phyloP scores from a whole-genome alignment of 805 yeast genomes.

The Blastobotrys robertii region DNA sequence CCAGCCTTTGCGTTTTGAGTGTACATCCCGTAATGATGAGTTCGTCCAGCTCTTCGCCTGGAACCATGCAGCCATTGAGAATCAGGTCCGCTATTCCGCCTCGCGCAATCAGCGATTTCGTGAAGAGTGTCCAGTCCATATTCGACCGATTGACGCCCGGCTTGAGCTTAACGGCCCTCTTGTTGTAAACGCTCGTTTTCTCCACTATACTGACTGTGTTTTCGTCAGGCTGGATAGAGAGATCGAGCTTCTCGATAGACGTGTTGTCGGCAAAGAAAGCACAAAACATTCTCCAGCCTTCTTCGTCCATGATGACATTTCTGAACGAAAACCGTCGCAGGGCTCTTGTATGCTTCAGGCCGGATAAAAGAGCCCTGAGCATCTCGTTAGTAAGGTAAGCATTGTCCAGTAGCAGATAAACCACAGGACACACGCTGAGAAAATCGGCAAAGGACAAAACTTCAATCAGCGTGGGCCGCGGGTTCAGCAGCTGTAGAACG shows the following conservation, averaged over 20 bases:
- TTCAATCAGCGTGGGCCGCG: slow-evolving; percentile 85
- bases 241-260: slow-evolving; percentile 18
- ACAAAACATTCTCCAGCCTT: slow-evolving; percentile 74
- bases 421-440: slow-evolving; percentile 73
- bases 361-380: slow-evolving; percentile 61
- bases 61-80: slow-evolving; percentile 64
- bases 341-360: slow-evolving; percentile 55
- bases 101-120: slow-evolving; percentile 56
- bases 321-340: slow-evolving; percentile 66
- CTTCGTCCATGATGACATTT: slow-evolving; percentile 61
- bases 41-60: slow-evolving; percentile 36
- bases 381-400: slow-evolving; percentile 65
- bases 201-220: slow-evolving; percentile 3
- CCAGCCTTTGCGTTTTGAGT: slow-evolving; percentile 50
- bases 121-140: slow-evolving; percentile 75
- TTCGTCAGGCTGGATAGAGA: slow-evolving; percentile 19
- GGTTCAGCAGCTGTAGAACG: slow-evolving; percentile 63
- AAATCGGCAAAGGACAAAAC: slow-evolving; percentile 83
- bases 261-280: slow-evolving; percentile 14
- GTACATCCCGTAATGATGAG: slow-evolving; percentile 53
- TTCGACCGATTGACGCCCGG: slow-evolving; percentile 46
- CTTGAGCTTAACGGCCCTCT: slow-evolving; percentile 19
- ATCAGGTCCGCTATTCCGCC: slow-evolving; percentile 74
- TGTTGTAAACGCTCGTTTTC: slow-evolving; percentile 7
- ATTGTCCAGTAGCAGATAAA: slow-evolving; percentile 69